Base-by-base conservation (phyloP, 768 basidiomycete species). In the Tubosaeta brunneosetosa region DNA sequence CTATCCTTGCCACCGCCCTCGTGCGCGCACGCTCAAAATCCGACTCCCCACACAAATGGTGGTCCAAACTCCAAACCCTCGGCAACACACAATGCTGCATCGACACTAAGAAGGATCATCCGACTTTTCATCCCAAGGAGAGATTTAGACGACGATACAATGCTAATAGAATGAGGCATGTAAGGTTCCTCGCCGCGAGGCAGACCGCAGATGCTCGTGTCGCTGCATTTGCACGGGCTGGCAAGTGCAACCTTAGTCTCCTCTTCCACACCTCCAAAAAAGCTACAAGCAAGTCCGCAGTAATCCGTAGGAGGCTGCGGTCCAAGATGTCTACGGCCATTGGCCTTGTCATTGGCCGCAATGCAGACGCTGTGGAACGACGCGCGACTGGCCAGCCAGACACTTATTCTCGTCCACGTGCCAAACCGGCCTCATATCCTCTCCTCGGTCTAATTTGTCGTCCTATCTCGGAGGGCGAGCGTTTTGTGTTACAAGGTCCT, bases 211-310 rank as follows among this genome's bases (percentile, higher is more conserved):
- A 61, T 16, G 49, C 46, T 4, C 49, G 34, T 17, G 4, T 43
- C 3, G 49, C 55, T 14, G 53, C 44, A 22, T 29, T 61, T 45
- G 52, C 59, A 22, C 4, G 29, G 25, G 31, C n/a, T 3, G 59
- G 53, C 26, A 55, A 50, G 34, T 48, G 5, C 34, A 61, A 50
- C 34, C 10, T 66, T 42, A 22, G 53, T 22, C 49, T 66, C 0
- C 53, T 63, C 17, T 66, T 61, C 32, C 56, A 58, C 45, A 57
- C 49, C 1, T 49, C 61, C 6, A 67, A 67, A 45, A 67, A 65
- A 47, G 38, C 48, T 2, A 66, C 63, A 2, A 65, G 57, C 56
- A 67, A 65, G 31, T 58, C 50, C 6, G 55, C 31, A 4, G 63
- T 65, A 8, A 10, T 66, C 13, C 66, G 66, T 4, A 44, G 55